Base-by-base conservation (phyloP, 768 basidiomycete species). In the Tulasnella sp. region DNA sequence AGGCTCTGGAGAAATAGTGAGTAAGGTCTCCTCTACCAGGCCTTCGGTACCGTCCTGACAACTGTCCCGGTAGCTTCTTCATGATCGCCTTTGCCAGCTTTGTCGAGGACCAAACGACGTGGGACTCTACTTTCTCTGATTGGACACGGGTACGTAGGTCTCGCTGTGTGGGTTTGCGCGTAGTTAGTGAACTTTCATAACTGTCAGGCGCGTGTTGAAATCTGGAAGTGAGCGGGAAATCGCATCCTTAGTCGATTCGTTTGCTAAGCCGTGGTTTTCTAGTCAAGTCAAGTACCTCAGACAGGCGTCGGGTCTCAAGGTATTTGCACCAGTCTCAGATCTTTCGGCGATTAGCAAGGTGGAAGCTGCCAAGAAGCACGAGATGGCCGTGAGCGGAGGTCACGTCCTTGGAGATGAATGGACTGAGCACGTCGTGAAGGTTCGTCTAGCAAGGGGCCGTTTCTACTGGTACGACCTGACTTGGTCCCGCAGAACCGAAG, bases 371-470 rank as follows among this genome's bases (percentile, higher is more conserved):
- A 86, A 85, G 78, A 88, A 87, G 79, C 89, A 91, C 74, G 88
- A 90, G 76, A 85, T 89, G 12, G 89, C 86, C 39, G 90, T 89
- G 72, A 81, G 86, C 26, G 94, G 94, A 11, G 94, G 92, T 0
- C 91, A 90, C 77, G 87, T 97, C 59, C 82, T 95, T 1, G 96
- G 94, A 5, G 95, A 98, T 78, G 97, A 99, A 79, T 98, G 94
- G 82, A 94, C 93, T 2, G 91, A 92, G 47, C 92, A 95, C 78
- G 94, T 98, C 62, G 88, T 99, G 37, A 90, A 90, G 84, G 92
- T 91, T 72, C 35, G 83, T 73, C 35, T 26, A 26, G n/a, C 7
- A 17, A 22, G n/a, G 11, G 19, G 17, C 14, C 63, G 22, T 41
- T 67, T 67, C 34, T 35, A 16, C 39, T 34, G n/a, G 52, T n/a